Evolutionary conservation across 129 eudicot species (phyloP), one percentile per base, ranked within the genome.

Genomic region (Heracleum sosnowskyi): DNA sequence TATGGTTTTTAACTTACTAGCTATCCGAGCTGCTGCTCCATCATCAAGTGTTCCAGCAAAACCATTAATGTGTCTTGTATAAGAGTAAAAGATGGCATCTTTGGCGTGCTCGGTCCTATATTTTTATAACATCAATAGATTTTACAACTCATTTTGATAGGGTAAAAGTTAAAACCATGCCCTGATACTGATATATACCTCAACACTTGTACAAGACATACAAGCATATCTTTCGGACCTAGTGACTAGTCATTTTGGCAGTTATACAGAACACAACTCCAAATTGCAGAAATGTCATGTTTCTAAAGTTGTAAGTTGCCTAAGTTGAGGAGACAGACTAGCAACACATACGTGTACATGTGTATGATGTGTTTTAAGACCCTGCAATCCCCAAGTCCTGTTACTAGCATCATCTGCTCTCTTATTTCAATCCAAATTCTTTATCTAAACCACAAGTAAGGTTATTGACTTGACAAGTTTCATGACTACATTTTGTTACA

Each of bases 1-100:
- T 29, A 4, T 37, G 26, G 53, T 42, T 3, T 33, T 47, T 3
- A 29, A 57, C 88, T 89, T 82, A 93, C 98, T 88, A 40, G 98
- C 93, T 82, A 94, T 85, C 76, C 75, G 80, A 60, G 83, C 79
- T 16, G 93, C 98, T 81, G 87, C 96, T 41, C 87, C 84, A 53
- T 90, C 98, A 71, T 88, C 96, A 79, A 94, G 93, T 35, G 68
- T 86, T 69, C 96, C 98, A 83, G 98, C 98, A 87, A 94, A 94
- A 47, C 98, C 98, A 83, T 94, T 94, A 73, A 94, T 94, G 82
- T 94, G 89, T 78, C 88, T 85, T 29, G 97, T 94, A 81, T 94
- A 94, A 10, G 98, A 94, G 86, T 91, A 88, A 73, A 91, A 88
- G 13, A 94, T 89, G 36, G 97, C 93, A 81, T 90, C 92, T 83